These are phyloP conservation scores for Fusarium decemcellulare DNA, from an alignment of 2,329 filamentous ascomycete species.

Conservation along the genomic window DNA sequence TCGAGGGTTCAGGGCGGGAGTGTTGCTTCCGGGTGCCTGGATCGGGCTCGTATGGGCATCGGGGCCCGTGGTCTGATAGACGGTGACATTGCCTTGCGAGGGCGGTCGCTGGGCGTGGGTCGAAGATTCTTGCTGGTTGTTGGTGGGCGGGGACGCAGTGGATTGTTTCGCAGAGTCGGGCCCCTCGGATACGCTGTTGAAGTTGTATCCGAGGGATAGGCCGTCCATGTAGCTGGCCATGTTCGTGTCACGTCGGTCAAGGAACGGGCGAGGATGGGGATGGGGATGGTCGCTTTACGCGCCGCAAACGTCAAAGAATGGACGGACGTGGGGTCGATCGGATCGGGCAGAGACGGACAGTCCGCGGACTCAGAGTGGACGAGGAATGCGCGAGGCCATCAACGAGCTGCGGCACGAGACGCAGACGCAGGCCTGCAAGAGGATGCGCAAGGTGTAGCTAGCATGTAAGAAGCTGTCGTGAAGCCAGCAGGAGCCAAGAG, in stretches of 20 bases:
- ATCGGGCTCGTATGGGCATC: conserved; percentile 56
- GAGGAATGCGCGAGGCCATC: conserved; percentile 29
- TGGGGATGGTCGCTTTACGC: conserved; percentile 12
- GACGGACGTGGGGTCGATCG: conserved; percentile 17
- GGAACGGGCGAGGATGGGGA: conserved; percentile 4
- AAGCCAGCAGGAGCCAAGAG: conserved; percentile 31
- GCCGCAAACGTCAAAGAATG: background rate
- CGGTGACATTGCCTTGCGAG: conserved; percentile 53
- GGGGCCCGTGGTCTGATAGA: conserved; percentile 58
- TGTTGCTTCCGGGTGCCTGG: conserved; percentile 50
- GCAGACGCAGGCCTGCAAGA: conserved; percentile 19
- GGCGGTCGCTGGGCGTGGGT: conserved; percentile 35
- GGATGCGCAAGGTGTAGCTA: conserved; percentile 12
- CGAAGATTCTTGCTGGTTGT: conserved; percentile 37
- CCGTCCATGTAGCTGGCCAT: conserved; percentile 45
- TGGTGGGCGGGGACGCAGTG: conserved; percentile 44
- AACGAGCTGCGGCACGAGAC: conserved; percentile 19
- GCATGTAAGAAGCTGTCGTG: conserved; percentile 22
- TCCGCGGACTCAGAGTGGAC: conserved; percentile 20
- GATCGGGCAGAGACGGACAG: conserved; percentile 27
- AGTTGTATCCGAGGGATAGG: conserved; percentile 42
- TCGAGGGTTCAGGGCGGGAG: conserved; percentile 60
- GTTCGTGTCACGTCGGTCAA: conserved; percentile 33
- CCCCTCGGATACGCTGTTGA: conserved; percentile 43
- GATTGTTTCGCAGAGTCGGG: conserved; percentile 38